Evolutionary conservation across 1,139 yeast genomes (phyloP), one percentile per base, ranked within the genome.

Genomic region (Eremothecium sinecaudum): DNA sequence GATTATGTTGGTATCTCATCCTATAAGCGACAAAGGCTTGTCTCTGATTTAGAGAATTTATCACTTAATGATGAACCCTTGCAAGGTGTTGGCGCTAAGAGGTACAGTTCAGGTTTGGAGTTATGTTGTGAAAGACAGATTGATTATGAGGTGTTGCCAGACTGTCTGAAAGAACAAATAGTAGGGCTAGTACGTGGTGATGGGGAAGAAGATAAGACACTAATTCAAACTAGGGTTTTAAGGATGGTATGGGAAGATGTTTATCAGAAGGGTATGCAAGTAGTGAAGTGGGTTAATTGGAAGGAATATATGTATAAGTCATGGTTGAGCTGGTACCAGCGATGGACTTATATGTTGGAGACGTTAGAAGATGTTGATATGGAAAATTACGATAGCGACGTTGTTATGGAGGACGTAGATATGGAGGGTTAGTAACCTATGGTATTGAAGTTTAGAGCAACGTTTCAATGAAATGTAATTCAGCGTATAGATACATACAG

Each of bases 31-130:
- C 50, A 44, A 21, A 36, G 47, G 28, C 36, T 55, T 20, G 39
- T 54, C 8, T 42, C 42, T 20, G 60, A 55, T 40, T 42, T 55
- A 21, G 54, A 49, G 22, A 51, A 43, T 18, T 32, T 55, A 18
- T 41, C 46, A n/a, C 29, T 51, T n/a, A 28, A 34, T 16, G 47
- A 45, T 16, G 38, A 32, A 15, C 31, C 44, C 17, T 18, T 28
- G 5, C 17, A 4, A 16, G n/a, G 24, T 4, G 24, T 13, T 21
- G 24, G n/a, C 9, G 21, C 7, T 19, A 19, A 19, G 21, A 10
- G 9, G 10, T 19, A 24, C 15, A 24, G 16, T 16, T 12, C 28
- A 7, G 28, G 28, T 10, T 7, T 19, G 9, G 10, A 7, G 10
- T 7, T 10, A 7, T 19, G 21, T 19, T 10, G 21, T 19, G 9